Evolutionary conservation across 129 eudicot species (phyloP), one percentile per base, ranked within the genome.

Genomic region (Calendula officinalis): DNA sequence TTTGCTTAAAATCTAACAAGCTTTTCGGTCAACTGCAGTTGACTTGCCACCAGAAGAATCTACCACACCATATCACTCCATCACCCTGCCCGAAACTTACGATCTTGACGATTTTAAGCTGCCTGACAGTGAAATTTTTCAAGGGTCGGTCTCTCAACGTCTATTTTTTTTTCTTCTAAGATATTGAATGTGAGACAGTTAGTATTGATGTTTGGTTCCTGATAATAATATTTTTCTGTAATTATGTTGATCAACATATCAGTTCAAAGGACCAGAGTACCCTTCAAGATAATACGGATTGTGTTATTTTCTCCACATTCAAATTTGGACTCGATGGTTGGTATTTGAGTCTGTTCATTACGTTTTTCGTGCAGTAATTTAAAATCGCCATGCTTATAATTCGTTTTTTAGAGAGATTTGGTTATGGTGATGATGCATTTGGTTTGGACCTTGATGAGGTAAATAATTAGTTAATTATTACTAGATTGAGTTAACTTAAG

Each of bases 361-460:
- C 54, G 16, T n/a, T 39, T 40, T 55, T 15, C 30, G 35, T 54
- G 62, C 56, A 56, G 59, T 66, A 13, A 13, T 6, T 67, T 15
- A 17, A 8, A 48, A 13, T 38, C 60, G 22, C 17, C 16, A 57
- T 38, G 0, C 17, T 12, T 58, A 15, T 16, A 11, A 67, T 51
- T 13, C 33, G 56, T 48, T 64, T 36, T 52, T 33, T 67, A 92
- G 99, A 92, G 86, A 90, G 99, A 66, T 92, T 92, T 79, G 99
- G 99, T 43, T 96, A 92, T 68, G 99, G 79, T 40, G 99, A n/a
- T n/a, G n/a, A 94, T 77, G 70, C 88, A 15, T 82, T 84, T 59
- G 95, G 92, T 10, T 74, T 94, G 73, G 97, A 94, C 75, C 97
- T 88, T 70, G 99, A 94, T 42, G 97, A 94, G 99, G 99, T 92